These are phyloP conservation scores for Botryotinia narcissicola DNA, from an alignment of 2,329 filamentous ascomycete species.

Conservation along the genomic window DNA sequence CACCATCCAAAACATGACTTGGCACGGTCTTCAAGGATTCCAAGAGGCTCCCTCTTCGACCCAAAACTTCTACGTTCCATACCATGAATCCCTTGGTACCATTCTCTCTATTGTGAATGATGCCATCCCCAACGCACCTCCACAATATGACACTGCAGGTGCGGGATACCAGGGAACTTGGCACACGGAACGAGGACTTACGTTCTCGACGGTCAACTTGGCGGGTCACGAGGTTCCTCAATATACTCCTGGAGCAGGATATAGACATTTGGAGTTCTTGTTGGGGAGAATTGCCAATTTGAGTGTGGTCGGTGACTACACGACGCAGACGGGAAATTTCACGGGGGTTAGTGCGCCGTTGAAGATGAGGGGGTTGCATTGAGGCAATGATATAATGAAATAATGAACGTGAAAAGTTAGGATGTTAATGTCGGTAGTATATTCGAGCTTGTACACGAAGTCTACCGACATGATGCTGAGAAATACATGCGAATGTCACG, in stretches of 20 bases:
- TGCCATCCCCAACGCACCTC: conserved; percentile 23
- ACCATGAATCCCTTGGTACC: conserved; percentile 52
- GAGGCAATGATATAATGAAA: not conserved
- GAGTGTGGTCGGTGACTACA: conserved; percentile 32
- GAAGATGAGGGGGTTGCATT: conserved; percentile 15
- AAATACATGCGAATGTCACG: not conserved
- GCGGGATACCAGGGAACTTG: conserved; percentile 46
- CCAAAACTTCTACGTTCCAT: conserved; percentile 35
- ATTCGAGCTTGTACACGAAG: not conserved
- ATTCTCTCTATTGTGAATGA: conserved; percentile 39
- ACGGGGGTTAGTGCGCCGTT: conserved; percentile 26
- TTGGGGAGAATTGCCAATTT: conserved; percentile 56
- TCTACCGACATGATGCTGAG: not conserved
- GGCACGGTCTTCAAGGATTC: conserved; percentile 64
- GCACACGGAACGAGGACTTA: conserved; percentile 62
- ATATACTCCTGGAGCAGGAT: conserved; percentile 56
- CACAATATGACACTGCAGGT: conserved; percentile 33
- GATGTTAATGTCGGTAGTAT: not conserved
- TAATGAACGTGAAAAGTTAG: not conserved
- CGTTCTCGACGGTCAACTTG: conserved; percentile 54
- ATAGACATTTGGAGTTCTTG: conserved; percentile 60
- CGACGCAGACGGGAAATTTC: conserved; percentile 34
- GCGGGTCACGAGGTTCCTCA: conserved; percentile 55
- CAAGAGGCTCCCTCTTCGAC: conserved; percentile 37
- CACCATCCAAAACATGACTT: conserved; percentile 71